Evolutionary conservation across 2,329 filamentous ascomycete genomes (phyloP).

Genomic region (Colletotrichum camelliae): DNA sequence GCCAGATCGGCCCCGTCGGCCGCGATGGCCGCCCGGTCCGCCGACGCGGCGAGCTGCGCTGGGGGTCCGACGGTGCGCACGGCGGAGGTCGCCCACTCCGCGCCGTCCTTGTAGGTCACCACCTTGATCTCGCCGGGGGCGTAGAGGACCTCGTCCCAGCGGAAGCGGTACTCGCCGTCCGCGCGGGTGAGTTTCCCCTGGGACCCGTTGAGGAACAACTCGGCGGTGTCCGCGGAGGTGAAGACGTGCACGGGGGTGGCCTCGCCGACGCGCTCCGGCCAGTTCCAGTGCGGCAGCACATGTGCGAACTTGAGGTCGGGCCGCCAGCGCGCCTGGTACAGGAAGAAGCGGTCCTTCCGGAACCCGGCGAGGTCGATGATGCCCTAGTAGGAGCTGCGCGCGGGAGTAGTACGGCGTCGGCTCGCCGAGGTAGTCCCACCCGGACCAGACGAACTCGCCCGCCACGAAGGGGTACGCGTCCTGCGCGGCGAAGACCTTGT

Average conservation of each 20-base stretch:
- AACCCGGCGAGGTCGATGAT: constrained; percentile 64
- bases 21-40: constrained; percentile 43
- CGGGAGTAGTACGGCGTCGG: constrained; percentile 51
- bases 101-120: constrained; percentile 51
- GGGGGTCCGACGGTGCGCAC: constrained; percentile 47
- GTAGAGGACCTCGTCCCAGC: constrained; percentile 58
- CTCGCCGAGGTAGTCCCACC: constrained; percentile 56
- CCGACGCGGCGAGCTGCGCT: constrained; percentile 39
- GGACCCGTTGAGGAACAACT: constrained; percentile 60
- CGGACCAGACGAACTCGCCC: constrained; percentile 60
- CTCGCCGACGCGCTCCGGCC: constrained; percentile 50
- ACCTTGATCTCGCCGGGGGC: constrained; percentile 51
- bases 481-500: constrained; percentile 57
- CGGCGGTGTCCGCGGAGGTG: constrained; percentile 55
- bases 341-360: constrained; percentile 59
- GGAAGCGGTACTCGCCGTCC: constrained; percentile 50
- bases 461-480: constrained; percentile 55
- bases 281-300: constrained; percentile 63
- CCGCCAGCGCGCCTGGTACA: constrained; percentile 61
- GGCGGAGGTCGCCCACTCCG: constrained; percentile 48
- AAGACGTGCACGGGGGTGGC: constrained; percentile 61
- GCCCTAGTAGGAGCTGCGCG: constrained; percentile 59
- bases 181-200: constrained; percentile 43
- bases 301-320: constrained; percentile 53
- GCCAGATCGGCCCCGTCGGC: constrained; percentile 50